Percentiles rank a stretch among this genome's conserved stretches.
These are phyloP conservation scores for Cutaneotrichosporon sp. DNA, from an alignment of 1,284 basidiomycete species.

Conservation along the genomic window DNA sequence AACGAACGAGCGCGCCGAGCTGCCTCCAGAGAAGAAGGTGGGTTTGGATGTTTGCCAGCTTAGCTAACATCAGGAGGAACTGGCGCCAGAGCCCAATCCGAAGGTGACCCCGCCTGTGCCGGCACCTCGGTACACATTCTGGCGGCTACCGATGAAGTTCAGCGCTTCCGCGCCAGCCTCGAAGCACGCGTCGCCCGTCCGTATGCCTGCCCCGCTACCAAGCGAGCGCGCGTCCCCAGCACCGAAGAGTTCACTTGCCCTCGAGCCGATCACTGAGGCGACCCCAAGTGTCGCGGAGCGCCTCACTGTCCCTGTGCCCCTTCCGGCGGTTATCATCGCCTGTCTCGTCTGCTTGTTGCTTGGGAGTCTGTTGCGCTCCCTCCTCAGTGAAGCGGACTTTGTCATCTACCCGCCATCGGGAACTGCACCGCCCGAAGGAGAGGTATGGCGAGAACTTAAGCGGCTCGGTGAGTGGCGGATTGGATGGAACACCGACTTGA, in stretches of 20 bases:
- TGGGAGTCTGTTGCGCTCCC: slow-evolving; percentile 80
- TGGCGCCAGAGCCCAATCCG: slow-evolving; percentile 4
- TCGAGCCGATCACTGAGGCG: neutral
- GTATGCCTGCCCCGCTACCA: slow-evolving; percentile 11
- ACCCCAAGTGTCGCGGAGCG: neutral
- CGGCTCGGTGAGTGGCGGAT: slow-evolving; percentile 64
- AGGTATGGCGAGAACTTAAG: slow-evolving; percentile 77
- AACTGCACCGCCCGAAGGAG: slow-evolving; percentile 39
- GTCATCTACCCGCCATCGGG: slow-evolving; percentile 68
- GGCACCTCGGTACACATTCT: slow-evolving; percentile 23
- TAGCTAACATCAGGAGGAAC: neutral
- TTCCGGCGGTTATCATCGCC: slow-evolving; percentile 64
- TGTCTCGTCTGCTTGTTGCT: slow-evolving; percentile 86
- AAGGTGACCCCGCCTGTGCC: slow-evolving; percentile 9
- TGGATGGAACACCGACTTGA: slow-evolving; percentile 43
- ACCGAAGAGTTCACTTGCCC: slow-evolving; percentile 13
- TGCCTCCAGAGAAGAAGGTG: slow-evolving; percentile 12
- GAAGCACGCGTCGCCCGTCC: slow-evolving; percentile 21
- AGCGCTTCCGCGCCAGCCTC: slow-evolving; percentile 18
- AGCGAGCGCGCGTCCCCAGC: slow-evolving; percentile 24
- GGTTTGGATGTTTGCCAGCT: neutral
- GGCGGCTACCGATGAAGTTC: slow-evolving; percentile 24
- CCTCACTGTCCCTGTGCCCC: slow-evolving; percentile 25
- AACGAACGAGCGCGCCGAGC: slow-evolving; percentile 24
- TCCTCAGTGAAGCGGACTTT: slow-evolving; percentile 82